A percentile compares a stretch with the other conserved stretches of the same genome.
phyloP scores from a whole-genome alignment of 2,329 filamentous ascomycete genomes.

The Fusarium transvaalense region DNA sequence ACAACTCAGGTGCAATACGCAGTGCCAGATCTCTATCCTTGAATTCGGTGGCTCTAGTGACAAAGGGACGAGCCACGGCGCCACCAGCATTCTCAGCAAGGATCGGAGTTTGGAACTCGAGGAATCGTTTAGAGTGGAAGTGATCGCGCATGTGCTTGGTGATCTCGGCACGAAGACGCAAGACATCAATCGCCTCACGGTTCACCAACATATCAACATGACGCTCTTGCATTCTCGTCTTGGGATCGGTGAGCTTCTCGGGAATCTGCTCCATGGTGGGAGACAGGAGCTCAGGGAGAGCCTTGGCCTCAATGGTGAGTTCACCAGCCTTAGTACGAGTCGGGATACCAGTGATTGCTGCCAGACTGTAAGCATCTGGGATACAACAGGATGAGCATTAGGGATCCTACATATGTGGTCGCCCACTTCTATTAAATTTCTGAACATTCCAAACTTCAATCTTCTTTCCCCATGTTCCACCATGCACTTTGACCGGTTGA shows the following conservation, averaged over 20 bases:
- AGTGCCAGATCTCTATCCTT: conserved; percentile 78
- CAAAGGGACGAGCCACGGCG: conserved; percentile 87
- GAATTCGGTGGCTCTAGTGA: conserved; percentile 82
- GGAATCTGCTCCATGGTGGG: conserved; percentile 86
- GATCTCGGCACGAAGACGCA: conserved; percentile 80
- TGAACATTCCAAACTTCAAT: conserved; percentile 69
- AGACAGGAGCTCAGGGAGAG: conserved; percentile 78
- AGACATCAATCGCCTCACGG: conserved; percentile 72
- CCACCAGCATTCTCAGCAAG: conserved; percentile 86
- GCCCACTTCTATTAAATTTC: conserved; percentile 78
- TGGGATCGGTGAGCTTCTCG: conserved; percentile 74
- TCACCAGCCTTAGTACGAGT: conserved; percentile 79
- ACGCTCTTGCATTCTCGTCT: conserved; percentile 79
- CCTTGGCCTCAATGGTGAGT: conserved; percentile 76
- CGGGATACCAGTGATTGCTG: conserved; percentile 78
- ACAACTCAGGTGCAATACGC: conserved; percentile 92
- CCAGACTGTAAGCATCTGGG: conserved; percentile 47
- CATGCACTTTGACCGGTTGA: conserved; percentile 70
- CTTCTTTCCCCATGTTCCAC: conserved; percentile 51
- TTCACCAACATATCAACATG: conserved; percentile 91
- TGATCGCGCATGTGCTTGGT: conserved; percentile 80
- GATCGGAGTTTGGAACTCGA: conserved; percentile 93
- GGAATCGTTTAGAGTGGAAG: conserved; percentile 77
- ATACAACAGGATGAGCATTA: conserved; percentile 32
- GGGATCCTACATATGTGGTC: conserved; percentile 81